Evolutionary conservation across 1,284 basidiomycete species (phyloP), one percentile per base, ranked within the genome.

Genomic region (Ceratobasidium sp.): DNA sequence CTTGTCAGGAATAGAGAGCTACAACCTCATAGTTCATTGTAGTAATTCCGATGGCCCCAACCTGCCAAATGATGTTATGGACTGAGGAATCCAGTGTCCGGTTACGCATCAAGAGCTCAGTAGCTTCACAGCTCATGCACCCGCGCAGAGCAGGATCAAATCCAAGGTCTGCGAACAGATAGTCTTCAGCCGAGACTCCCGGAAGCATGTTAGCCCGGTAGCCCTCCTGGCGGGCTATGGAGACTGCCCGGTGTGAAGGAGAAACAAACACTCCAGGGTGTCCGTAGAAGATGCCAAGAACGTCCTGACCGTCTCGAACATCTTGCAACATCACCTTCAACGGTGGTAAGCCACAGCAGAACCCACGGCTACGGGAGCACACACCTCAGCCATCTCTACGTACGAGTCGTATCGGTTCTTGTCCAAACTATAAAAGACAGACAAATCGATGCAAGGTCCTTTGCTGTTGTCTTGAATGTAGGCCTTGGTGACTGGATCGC

Each of bases 201-300:
- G 63, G 63, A 6, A 66, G 42, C 63, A 66, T 66, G n/a, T 18
- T 33, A 4, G 63, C 63, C 4, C 23, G 2, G n/a, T 46, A 23
- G 5, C 63, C 63, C 9, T 66, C 63, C 3, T 26, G 20, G n/a
- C 40, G 63, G 13, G 44, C 40, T 3, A 49, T n/a, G 12, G 5
- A 12, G n/a, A 66, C 3, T 9, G 63, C 63, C 39, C 44, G 18
- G 13, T 44, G 44, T 9, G 63, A 2, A 13, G 63, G 63, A 26
- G 42, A 46, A 20, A 66, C 63, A 20, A 66, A 66, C 6, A 66
- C 33, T 2, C 63, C 63, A 26, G 63, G 63, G 20, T 66, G 63
- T 5, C 63, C 63, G 20, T 66, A 66, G 42, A 66, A 66, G 40
- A 66, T 13, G 10, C 63, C 63, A 13, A 66, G 63, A 9, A 66